phyloP scores from a whole-genome alignment of 148 eudicot genomes.

The Hydrangea macrophylla region DNA sequence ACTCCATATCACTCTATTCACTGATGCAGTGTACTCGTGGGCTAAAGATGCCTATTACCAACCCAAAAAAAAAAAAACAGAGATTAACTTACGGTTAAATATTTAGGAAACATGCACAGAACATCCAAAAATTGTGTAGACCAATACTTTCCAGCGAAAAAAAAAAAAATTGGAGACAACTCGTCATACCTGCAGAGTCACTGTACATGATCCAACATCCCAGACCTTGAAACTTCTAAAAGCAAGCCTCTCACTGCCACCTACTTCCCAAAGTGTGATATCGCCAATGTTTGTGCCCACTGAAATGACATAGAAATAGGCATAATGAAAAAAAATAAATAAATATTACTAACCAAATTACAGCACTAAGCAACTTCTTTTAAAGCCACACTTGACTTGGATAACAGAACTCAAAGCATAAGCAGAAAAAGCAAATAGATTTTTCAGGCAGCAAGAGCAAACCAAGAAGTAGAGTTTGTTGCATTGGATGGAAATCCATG shows the following conservation, averaged over 20 bases:
- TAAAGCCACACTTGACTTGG: not conserved
- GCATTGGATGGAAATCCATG: constrained; percentile 73
- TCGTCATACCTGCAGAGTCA: constrained; percentile 53
- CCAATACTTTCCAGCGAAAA: not conserved
- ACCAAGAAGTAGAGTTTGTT: constrained; percentile 64
- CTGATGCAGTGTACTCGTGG: constrained; percentile 49
- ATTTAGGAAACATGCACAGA: not conserved
- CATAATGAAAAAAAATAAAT: not conserved
- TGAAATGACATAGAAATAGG: constrained; percentile 19
- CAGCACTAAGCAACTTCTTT: not conserved
- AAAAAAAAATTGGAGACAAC: too few relatives aligned
- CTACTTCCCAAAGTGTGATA: constrained; percentile 57
- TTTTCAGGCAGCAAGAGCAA: constrained; percentile 7
- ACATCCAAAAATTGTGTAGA: too few relatives aligned
- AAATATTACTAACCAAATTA: not conserved
- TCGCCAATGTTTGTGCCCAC: constrained; percentile 73
- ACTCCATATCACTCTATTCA: constrained; percentile 70
- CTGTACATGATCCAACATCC: constrained; percentile 48
- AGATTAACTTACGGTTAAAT: not conserved
- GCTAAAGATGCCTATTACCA: constrained; percentile 42
- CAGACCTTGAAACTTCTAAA: constrained; percentile 54
- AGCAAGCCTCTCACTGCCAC: constrained; percentile 38
- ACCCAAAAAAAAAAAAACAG: constrained; percentile 2
- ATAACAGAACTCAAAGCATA: not conserved
- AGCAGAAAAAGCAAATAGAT: not conserved